Evolutionary conservation across 2,329 filamentous ascomycete species (phyloP).

Genomic region (Phialocephala sp.): DNA sequence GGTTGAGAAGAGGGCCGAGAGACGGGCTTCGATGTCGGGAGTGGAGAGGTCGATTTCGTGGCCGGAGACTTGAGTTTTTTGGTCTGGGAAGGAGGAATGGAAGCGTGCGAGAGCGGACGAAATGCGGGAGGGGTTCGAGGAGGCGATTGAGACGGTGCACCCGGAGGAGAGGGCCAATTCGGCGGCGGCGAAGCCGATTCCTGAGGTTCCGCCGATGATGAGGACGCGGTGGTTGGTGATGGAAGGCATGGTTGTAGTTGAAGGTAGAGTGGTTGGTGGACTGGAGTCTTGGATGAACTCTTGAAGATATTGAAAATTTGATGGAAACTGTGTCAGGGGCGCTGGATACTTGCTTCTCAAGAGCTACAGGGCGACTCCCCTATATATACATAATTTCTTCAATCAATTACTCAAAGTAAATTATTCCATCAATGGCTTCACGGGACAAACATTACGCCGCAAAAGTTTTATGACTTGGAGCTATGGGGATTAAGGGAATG

Average conservation of each 20-base stretch:
- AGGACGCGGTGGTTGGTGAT: conserved; percentile 54
- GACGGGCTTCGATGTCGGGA: conserved; percentile 42
- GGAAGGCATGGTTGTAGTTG: conserved; percentile 40
- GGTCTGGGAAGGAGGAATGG: conserved; percentile 13
- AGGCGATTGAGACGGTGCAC: conserved; percentile 57
- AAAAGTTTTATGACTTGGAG: background rate
- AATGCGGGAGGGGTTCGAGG: conserved; percentile 47
- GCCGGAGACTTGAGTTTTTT: conserved; percentile 21
- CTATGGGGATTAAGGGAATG: background rate
- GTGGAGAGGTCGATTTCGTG: conserved; percentile 21
- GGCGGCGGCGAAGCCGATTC: conserved; percentile 66
- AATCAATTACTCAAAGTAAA: too few species aligned
- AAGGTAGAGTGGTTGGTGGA: background rate
- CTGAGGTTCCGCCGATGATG: conserved; percentile 66
- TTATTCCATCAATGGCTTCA: background rate
- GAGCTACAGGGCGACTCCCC: too few species aligned
- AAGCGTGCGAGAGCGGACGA: conserved; percentile 48
- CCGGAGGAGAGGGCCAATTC: conserved; percentile 61
- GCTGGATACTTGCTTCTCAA: too few species aligned
- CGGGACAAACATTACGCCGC: background rate
- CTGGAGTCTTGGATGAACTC: background rate
- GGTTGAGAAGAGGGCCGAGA: conserved; percentile 48
- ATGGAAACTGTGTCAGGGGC: background rate
- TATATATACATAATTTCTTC: too few species aligned
- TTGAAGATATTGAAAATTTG: background rate